Evolutionary conservation across 2,329 filamentous ascomycete genomes (phyloP).

Genomic region (Aschersonia sp.): DNA sequence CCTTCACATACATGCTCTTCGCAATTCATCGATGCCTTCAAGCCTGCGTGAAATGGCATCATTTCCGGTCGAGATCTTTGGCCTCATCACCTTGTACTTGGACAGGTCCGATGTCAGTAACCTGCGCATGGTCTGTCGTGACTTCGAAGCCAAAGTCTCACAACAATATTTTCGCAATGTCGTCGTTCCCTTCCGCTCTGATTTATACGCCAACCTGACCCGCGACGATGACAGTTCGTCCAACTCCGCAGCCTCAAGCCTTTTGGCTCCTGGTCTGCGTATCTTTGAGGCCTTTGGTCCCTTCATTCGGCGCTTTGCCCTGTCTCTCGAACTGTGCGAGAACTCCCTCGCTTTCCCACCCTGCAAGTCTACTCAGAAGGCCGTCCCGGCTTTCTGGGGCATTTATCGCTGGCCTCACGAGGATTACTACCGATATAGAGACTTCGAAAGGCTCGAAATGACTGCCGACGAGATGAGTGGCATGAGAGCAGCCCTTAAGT

Average conservation of each 20-base stretch:
- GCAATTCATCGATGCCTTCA: background rate
- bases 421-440: constrained; percentile 43
- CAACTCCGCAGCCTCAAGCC: constrained; percentile 5
- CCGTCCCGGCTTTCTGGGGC: constrained; percentile 46
- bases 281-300: constrained; percentile 47
- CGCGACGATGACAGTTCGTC: constrained; percentile 8
- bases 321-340: constrained; percentile 55
- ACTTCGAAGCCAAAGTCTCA: constrained; percentile 42
- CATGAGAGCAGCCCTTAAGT: constrained; percentile 46
- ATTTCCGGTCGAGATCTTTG: constrained; percentile 49
- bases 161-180: constrained; percentile 45
- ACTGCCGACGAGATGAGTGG: constrained; percentile 47
- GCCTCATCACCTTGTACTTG: constrained; percentile 38
- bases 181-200: constrained; percentile 50
- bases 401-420: constrained; percentile 49
- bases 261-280: constrained; percentile 36
- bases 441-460: constrained; percentile 44
- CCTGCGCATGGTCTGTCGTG: constrained; percentile 45
- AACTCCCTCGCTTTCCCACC: constrained; percentile 32
- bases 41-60: constrained; percentile 12
- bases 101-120: constrained; percentile 42
- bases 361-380: constrained; percentile 38
- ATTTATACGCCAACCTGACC: constrained; percentile 35
- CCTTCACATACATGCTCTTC: too few relatives aligned
- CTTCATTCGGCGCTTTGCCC: constrained; percentile 48